A percentile compares a stretch with the other conserved stretches of the same genome.
These are phyloP conservation scores for Plectosphaerella sp. DNA, from an alignment of 2,329 filamentous ascomycete genomes.

Conservation along the genomic window DNA sequence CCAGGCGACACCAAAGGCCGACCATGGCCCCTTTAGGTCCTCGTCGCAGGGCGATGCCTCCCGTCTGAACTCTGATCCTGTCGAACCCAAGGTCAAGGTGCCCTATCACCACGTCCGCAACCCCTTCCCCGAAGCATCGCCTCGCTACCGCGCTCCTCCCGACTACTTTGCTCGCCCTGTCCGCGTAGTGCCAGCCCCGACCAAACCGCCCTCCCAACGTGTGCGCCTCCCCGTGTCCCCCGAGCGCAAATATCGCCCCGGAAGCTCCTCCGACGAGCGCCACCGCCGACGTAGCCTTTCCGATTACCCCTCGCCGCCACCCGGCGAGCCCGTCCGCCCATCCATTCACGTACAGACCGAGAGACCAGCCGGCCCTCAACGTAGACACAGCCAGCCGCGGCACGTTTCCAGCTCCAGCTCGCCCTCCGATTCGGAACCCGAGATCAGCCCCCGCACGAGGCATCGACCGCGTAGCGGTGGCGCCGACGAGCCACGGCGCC, in stretches of 20 bases:
- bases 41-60: conserved; percentile 16
- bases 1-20: conserved; percentile 44
- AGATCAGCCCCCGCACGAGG: conserved; percentile 17
- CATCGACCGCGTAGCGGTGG: conserved; percentile 12
- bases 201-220: conserved; percentile 26
- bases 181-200: conserved; percentile 35
- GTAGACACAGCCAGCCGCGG: conserved; percentile 47
- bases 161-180: conserved; percentile 28
- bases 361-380: conserved; percentile 22
- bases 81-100: conserved; percentile 29
- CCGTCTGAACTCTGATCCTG: conserved; percentile 20
- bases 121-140: conserved; percentile 20
- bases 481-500: conserved; percentile 20
- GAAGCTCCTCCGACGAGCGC: conserved; percentile 33
- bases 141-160: conserved; percentile 22
- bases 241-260: conserved; percentile 22
- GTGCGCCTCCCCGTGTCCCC: conserved; percentile 24
- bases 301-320: conserved; percentile 37
- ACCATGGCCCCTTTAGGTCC: conserved; percentile 18
- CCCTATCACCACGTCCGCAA: conserved; percentile 29
- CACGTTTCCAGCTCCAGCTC: conserved; percentile 34
- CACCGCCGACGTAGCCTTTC: conserved; percentile 46
- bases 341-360: conserved; percentile 29
- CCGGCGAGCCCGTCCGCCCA: conserved; percentile 18
- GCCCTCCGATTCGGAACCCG: conserved; percentile 29